Evolutionary conservation across 257 asterid species (phyloP).

Genomic region (Nicotiana paniculata): DNA sequence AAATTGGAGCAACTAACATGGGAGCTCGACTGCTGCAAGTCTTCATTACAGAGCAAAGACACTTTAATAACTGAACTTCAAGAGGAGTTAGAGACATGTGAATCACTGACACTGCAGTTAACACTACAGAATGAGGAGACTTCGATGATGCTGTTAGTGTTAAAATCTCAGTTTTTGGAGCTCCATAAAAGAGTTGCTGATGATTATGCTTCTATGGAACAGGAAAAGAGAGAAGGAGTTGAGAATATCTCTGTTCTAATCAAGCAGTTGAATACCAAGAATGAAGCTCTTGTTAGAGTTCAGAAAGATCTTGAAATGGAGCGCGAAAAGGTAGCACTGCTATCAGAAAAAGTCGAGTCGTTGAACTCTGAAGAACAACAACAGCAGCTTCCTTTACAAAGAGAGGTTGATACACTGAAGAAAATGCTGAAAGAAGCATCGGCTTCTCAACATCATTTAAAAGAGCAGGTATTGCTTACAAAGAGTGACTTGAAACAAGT

Average conservation of each 20-base stretch:
- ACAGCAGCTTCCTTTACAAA: conserved; percentile 39
- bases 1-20: conserved; percentile 40
- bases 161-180: conserved; percentile 57
- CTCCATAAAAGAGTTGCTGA: conserved; percentile 37
- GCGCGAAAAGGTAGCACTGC: conserved; percentile 37
- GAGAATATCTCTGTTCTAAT: conserved; percentile 27
- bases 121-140: conserved; percentile 58
- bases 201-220: conserved; percentile 24
- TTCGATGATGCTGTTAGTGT: conserved; percentile 44
- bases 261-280: conserved; percentile 51
- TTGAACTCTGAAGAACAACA: conserved; percentile 33
- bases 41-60: conserved; percentile 40
- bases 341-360: conserved; percentile 35
- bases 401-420: conserved; percentile 42
- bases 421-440: conserved; percentile 48
- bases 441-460: conserved; percentile 23
- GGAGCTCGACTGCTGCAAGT: conserved; percentile 40
- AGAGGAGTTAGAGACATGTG: conserved; percentile 54
- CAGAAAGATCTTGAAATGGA: conserved; percentile 56
- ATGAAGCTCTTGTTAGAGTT: conserved; percentile 30
- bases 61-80: conserved; percentile 40
- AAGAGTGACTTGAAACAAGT: conserved; percentile 46
- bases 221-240: conserved; percentile 24
- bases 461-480: conserved; percentile 47
- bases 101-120: conserved; percentile 45